These are phyloP conservation scores for Ustilago loliicola DNA, from an alignment of 1,284 basidiomycete genomes.

Conservation along the genomic window DNA sequence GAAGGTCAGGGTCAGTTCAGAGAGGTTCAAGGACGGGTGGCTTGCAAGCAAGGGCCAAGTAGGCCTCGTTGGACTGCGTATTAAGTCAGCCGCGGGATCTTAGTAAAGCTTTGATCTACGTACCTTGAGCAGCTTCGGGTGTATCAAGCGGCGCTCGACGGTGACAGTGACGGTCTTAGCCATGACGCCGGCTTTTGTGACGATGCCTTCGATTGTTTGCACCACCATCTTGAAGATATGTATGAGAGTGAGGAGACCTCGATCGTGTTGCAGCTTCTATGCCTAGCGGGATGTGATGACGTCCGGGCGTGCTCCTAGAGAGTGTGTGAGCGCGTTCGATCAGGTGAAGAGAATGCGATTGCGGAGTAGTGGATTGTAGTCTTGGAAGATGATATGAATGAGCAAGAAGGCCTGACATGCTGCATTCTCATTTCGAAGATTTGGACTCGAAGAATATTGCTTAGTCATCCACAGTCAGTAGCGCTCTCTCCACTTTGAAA, in stretches of 20 bases:
- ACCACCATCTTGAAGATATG: constrained; percentile 24
- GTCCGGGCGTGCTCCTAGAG: neutral
- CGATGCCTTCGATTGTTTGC: constrained; percentile 57
- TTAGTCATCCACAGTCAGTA: constrained; percentile 22
- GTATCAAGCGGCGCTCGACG: constrained; percentile 59
- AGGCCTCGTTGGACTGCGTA: neutral
- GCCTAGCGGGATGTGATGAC: neutral
- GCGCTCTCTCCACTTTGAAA: neutral
- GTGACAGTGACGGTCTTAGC: constrained; percentile 67
- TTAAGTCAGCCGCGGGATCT: no score
- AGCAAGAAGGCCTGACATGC: neutral
- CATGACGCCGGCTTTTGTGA: constrained; percentile 67
- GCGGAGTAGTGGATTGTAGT: neutral
- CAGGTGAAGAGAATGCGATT: neutral
- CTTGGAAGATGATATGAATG: neutral
- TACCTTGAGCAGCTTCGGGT: constrained; percentile 65
- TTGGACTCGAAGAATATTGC: neutral
- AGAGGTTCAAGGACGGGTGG: neutral
- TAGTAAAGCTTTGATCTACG: constrained; percentile 3
- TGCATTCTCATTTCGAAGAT: constrained; percentile 10
- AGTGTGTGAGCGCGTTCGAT: neutral
- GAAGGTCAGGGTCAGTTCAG: neutral
- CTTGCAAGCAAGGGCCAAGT: neutral
- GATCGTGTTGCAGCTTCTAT: neutral
- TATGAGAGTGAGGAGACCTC: neutral